A percentile compares a stretch with the other conserved stretches of the same genome.
Evolutionary conservation across 345 rosid genomes (phyloP).

Genomic region (Dipteronia dyeriana): DNA sequence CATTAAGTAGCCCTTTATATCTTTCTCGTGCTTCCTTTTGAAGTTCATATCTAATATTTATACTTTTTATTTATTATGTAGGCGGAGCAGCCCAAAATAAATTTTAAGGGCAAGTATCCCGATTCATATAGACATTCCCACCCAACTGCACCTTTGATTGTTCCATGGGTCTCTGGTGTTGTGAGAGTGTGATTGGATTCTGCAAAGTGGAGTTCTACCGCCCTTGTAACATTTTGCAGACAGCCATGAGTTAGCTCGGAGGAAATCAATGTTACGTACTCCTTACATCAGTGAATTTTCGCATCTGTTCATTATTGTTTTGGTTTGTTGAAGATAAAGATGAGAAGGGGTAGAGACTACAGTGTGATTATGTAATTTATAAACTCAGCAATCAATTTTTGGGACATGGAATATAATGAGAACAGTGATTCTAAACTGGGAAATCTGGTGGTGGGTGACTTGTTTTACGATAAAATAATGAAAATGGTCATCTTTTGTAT

Average conservation of each 20-base stretch:
- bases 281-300: slow-evolving; percentile 7
- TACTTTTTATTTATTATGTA: slow-evolving; percentile 44
- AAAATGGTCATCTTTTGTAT: background rate
- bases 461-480: background rate
- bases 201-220: background rate
- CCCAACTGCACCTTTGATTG: slow-evolving; percentile 75
- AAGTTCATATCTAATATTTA: slow-evolving; percentile 2
- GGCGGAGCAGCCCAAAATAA: slow-evolving; percentile 76
- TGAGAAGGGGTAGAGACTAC: background rate
- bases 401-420: slow-evolving; percentile 3
- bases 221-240: background rate
- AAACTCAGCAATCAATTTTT: background rate
- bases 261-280: slow-evolving; percentile 2
- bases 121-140: slow-evolving; percentile 76
- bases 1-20: background rate
- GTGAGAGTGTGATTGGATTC: slow-evolving; percentile 42
- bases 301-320: background rate
- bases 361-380: background rate
- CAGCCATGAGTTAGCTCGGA: background rate
- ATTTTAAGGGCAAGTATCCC: slow-evolving; percentile 74
- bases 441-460: slow-evolving; percentile 21
- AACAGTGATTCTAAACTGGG: slow-evolving; percentile 6
- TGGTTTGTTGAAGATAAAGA: background rate
- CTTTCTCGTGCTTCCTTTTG: slow-evolving; percentile 15
- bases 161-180: slow-evolving; percentile 97